Conservation (phyloP, 306 rosid species). For the Glycyrrhiza uralensis region DNA sequence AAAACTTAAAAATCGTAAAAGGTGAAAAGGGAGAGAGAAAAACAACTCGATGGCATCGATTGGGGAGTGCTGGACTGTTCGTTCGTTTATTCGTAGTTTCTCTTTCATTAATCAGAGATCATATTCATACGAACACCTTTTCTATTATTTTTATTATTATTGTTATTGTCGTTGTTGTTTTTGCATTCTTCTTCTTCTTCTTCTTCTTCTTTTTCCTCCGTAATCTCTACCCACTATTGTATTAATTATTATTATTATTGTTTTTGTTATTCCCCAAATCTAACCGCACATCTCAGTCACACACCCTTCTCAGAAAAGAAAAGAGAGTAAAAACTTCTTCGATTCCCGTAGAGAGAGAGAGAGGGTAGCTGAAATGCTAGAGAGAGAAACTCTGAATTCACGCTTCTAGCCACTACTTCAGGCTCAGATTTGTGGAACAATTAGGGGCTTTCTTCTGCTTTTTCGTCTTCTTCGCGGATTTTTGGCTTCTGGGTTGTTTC, state of each 20-base stretch:
- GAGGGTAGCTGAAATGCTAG: conserved; percentile 16
- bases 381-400: conserved; percentile 37
- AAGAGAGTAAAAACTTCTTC: conserved; percentile 8
- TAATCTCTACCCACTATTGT: conserved; percentile 2
- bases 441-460: not conserved
- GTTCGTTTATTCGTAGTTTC: conserved; percentile 29
- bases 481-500: conserved; percentile 18
- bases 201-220: conserved; percentile 31
- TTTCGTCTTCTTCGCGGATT: not conserved
- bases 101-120: conserved; percentile 33
- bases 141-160: not conserved
- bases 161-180: not conserved
- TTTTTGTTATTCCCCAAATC: conserved; percentile 51
- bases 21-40: not conserved
- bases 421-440: not conserved
- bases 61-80: conserved; percentile 37
- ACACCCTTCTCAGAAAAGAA: conserved; percentile 9
- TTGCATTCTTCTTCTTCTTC: conserved; percentile 1
- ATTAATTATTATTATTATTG: conserved; percentile 8
- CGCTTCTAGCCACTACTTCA: not conserved
- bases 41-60: conserved; percentile 32
- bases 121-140: not conserved
- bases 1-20: conserved; percentile 1
- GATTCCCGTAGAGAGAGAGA: conserved; percentile 24
- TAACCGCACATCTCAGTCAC: conserved; percentile 50